A percentile compares a stretch with the other conserved stretches of the same genome.
phyloP scores from a whole-genome alignment of 805 yeast genomes.

The Deakozyma indianensis region DNA sequence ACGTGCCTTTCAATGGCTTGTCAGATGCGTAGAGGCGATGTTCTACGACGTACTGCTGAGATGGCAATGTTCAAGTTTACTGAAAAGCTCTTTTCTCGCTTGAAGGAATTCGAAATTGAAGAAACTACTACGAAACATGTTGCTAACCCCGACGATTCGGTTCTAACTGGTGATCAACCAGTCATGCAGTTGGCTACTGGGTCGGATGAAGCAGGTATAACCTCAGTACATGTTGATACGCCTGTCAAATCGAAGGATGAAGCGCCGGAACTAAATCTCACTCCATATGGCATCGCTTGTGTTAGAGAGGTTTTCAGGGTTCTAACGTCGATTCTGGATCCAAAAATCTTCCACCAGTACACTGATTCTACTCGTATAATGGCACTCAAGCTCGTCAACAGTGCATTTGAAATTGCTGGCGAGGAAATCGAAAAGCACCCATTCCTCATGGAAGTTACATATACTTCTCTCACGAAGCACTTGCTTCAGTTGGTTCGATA shows the following conservation, averaged over 20 bases:
- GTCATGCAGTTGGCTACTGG: neutral
- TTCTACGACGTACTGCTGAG: constrained; percentile 79
- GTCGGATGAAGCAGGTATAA: neutral
- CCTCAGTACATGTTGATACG: neutral
- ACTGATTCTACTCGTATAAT: constrained; percentile 78
- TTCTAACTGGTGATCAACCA: constrained; percentile 1
- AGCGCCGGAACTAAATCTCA: constrained; percentile 14
- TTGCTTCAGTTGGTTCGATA: constrained; percentile 63
- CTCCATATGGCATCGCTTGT: constrained; percentile 56
- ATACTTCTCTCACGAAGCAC: constrained; percentile 77
- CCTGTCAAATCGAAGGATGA: constrained; percentile 7
- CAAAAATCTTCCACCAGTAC: constrained; percentile 59
- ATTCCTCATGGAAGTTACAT: constrained; percentile 47
- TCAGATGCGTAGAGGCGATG: constrained; percentile 82
- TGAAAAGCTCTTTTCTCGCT: constrained; percentile 46
- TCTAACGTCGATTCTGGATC: constrained; percentile 65
- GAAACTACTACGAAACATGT: constrained; percentile 4
- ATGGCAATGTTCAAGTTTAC: constrained; percentile 61
- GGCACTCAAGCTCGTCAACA: constrained; percentile 61
- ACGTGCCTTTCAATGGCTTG: constrained; percentile 86
- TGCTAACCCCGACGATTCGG: constrained; percentile 2
- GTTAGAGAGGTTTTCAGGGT: constrained; percentile 65
- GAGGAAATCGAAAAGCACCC: constrained; percentile 44
- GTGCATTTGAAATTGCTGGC: constrained; percentile 75
- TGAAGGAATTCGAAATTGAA: constrained; percentile 22